Conservation (phyloP, 257 asterid species). For the Forsythia suspensa region DNA sequence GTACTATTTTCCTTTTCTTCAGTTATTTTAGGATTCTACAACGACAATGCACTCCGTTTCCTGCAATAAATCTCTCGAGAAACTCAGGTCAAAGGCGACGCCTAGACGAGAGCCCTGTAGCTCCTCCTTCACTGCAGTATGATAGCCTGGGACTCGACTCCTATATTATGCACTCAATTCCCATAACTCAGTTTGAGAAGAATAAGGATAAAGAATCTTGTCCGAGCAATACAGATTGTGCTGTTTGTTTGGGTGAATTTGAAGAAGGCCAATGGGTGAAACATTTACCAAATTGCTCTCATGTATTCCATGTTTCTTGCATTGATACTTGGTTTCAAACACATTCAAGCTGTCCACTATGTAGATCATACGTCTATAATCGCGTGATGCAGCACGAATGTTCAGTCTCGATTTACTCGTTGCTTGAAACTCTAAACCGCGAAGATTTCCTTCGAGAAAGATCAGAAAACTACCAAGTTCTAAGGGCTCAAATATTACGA, state of each 20-base stretch:
- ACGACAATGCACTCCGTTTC: conserved; percentile 28
- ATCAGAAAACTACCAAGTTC: conserved; percentile 20
- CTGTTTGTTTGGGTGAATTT: conserved; percentile 73
- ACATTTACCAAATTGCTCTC: conserved; percentile 58
- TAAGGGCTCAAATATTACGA: conserved; percentile 16
- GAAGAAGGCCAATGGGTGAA: conserved; percentile 71
- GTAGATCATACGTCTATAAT: conserved; percentile 40
- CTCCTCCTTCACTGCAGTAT: conserved; percentile 38
- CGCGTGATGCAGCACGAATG: conserved; percentile 7
- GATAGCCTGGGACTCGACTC: conserved; percentile 64
- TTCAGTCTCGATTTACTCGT: conserved; percentile 24
- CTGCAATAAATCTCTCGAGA: conserved; percentile 20
- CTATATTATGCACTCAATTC: conserved; percentile 51
- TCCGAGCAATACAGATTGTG: conserved; percentile 38
- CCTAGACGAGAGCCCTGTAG: conserved; percentile 43
- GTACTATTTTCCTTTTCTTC: conserved; percentile 46
- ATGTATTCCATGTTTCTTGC: conserved; percentile 69
- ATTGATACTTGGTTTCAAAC: conserved; percentile 81
- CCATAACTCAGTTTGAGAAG: conserved; percentile 57
- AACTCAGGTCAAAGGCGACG: conserved; percentile 39
- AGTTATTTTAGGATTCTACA: conserved; percentile 48
- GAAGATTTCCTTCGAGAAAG: conserved; percentile 44
- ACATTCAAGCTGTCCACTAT: conserved; percentile 75
- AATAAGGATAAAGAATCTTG: conserved; percentile 12
- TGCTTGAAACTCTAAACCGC: conserved; percentile 42